A percentile compares a stretch with the other conserved stretches of the same genome.
Evolutionary conservation across 129 eudicot species (phyloP).

Genomic region (Artemisia argyi): DNA sequence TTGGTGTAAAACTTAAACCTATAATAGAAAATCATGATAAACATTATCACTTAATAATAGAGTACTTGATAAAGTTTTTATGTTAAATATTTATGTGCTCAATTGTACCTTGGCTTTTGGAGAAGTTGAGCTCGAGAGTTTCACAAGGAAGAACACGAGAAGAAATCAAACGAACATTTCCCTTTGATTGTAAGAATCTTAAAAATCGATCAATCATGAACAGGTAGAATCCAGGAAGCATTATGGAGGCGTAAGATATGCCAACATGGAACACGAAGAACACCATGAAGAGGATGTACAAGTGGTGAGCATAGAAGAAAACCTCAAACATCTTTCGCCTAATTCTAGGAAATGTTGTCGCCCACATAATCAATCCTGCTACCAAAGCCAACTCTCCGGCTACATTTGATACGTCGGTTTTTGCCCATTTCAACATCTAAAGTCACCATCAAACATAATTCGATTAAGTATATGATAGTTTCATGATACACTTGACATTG

Average conservation of each 20-base stretch:
- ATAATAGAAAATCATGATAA: not conserved
- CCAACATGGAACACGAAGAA: conserved; percentile 76
- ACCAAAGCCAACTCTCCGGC: conserved; percentile 71
- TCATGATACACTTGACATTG: not conserved
- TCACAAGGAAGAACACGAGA: conserved; percentile 63
- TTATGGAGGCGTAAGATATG: conserved; percentile 49
- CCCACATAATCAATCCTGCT: conserved; percentile 62
- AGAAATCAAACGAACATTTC: conserved; percentile 51
- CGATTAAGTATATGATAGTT: not conserved
- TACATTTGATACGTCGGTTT: conserved; percentile 43
- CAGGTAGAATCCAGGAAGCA: conserved; percentile 86
- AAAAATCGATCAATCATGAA: conserved; percentile 68
- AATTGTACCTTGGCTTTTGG: conserved; percentile 51
- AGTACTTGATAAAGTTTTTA: too few species aligned
- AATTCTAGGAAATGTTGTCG: conserved; percentile 51
- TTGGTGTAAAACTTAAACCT: conserved; percentile 68
- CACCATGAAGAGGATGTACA: conserved; percentile 60
- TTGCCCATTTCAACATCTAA: conserved; percentile 73
- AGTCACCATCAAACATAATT: not conserved
- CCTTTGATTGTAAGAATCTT: conserved; percentile 62
- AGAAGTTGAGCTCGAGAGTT: conserved; percentile 71
- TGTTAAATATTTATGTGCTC: not conserved
- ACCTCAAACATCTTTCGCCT: conserved; percentile 76
- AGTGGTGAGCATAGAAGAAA: conserved; percentile 67
- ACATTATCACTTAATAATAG: not conserved